A percentile compares a stretch with the other conserved stretches of the same genome.
Conservation (phyloP, 768 basidiomycete species). For the Phanerochaete sordida region DNA sequence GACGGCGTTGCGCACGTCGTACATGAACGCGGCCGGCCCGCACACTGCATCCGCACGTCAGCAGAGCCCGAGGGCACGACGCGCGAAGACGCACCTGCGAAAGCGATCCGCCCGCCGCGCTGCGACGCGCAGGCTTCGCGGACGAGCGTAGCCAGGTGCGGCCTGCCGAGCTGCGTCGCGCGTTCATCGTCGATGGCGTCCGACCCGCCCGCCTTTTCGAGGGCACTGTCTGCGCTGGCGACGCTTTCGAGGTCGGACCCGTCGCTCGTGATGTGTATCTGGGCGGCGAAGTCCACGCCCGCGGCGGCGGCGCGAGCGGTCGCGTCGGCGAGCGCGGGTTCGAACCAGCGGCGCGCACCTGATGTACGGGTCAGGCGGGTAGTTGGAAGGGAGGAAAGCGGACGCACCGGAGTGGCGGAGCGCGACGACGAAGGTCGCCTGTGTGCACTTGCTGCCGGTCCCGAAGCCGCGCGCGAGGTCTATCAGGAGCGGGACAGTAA, state of each 20-base stretch:
- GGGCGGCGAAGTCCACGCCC: conserved; percentile 8
- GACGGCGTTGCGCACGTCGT: conserved; percentile 31
- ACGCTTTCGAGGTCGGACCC: not conserved
- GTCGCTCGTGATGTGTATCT: not conserved
- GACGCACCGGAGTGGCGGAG: conserved; percentile 17
- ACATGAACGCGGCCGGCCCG: conserved; percentile 27
- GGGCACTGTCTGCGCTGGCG: conserved; percentile 5
- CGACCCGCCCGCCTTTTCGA: not conserved
- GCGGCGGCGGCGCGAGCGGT: conserved; percentile 3
- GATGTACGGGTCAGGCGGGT: not conserved
- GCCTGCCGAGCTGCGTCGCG: not conserved
- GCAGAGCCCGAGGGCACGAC: not conserved
- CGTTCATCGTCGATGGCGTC: not conserved
- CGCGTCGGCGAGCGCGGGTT: conserved; percentile 11
- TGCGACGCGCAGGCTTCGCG: conserved; percentile 13
- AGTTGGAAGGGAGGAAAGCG: too few relatives aligned
- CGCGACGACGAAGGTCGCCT: conserved; percentile 23
- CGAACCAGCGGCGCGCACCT: conserved; percentile 23
- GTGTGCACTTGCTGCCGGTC: conserved; percentile 17
- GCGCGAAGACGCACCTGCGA: conserved; percentile 22
- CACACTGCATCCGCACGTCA: conserved; percentile 26
- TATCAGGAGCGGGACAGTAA: conserved; percentile 24
- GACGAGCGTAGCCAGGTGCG: conserved; percentile 18
- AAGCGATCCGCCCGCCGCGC: conserved; percentile 20
- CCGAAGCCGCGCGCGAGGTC: conserved; percentile 20